Conservation (phyloP, 2,329 filamentous ascomycete species). For the Colletotrichum sublineola region DNA sequence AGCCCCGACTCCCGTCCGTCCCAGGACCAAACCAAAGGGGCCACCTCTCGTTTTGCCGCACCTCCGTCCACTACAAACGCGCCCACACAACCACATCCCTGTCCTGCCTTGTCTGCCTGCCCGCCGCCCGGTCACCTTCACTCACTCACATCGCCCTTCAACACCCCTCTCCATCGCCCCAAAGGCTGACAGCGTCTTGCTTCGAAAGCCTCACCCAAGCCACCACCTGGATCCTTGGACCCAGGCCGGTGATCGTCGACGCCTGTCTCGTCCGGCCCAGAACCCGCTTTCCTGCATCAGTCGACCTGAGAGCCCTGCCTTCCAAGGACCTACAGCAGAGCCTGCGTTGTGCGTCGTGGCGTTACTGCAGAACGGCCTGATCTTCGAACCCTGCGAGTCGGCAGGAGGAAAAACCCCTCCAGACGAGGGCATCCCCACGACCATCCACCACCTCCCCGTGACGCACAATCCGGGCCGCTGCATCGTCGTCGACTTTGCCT, state of each 20-base stretch:
- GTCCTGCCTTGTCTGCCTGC: conserved; percentile 2
- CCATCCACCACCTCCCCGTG: conserved; percentile 20
- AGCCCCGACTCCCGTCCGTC: conserved; percentile 9
- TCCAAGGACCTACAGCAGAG: neutral
- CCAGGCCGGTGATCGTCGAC: conserved; percentile 37
- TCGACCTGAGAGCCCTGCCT: conserved; percentile 16
- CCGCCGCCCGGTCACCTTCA: conserved; percentile 13
- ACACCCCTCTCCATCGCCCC: conserved; percentile 6
- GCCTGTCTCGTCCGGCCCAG: conserved; percentile 20
- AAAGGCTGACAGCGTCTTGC: conserved; percentile 41
- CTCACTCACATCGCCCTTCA: conserved; percentile 11
- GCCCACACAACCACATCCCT: conserved; percentile 14
- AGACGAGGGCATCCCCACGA: conserved; percentile 40
- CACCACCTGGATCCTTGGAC: conserved; percentile 36
- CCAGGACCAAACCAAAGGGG: conserved; percentile 7
- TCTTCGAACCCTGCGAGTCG: conserved; percentile 34
- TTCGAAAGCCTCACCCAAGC: conserved; percentile 40
- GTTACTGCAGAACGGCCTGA: conserved; percentile 39
- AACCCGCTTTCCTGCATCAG: conserved; percentile 11
- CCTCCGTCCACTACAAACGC: neutral
- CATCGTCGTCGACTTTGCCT: conserved; percentile 28
- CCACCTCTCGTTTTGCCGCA: conserved; percentile 35
- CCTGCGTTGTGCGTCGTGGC: neutral
- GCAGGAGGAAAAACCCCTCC: conserved; percentile 21
- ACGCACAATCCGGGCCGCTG: conserved; percentile 13